A percentile compares a stretch with the other conserved stretches of the same genome.
phyloP scores from a whole-genome alignment of 2,329 filamentous ascomycete species.

The Pyrenochaeta sp. region DNA sequence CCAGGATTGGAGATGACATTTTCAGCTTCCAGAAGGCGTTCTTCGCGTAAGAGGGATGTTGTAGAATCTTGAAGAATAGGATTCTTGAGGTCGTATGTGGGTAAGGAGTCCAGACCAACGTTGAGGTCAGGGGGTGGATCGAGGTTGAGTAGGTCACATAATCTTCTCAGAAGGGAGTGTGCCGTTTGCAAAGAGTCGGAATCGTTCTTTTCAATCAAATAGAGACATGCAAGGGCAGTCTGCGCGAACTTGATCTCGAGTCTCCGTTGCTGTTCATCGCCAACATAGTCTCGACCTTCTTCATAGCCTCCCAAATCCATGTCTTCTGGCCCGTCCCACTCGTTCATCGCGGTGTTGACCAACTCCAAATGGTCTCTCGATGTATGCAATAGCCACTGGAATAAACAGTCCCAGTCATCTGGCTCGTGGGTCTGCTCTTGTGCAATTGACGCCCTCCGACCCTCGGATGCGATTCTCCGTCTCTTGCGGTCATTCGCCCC shows the following conservation, averaged over 20 bases:
- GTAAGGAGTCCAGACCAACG: conserved; percentile 51
- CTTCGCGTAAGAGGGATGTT: conserved; percentile 48
- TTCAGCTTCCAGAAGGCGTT: conserved; percentile 61
- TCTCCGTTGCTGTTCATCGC: conserved; percentile 66
- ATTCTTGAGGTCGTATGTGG: conserved; percentile 49
- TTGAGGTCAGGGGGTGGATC: conserved; percentile 61
- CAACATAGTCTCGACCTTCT: conserved; percentile 61
- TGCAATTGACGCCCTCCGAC: conserved; percentile 39
- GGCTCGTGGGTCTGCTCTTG: conserved; percentile 40
- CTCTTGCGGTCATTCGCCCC: conserved; percentile 67
- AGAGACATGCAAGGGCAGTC: conserved; percentile 71
- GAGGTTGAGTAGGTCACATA: conserved; percentile 67
- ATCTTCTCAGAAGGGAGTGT: conserved; percentile 66
- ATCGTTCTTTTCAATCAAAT: conserved; percentile 68
- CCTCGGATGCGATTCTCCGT: conserved; percentile 50
- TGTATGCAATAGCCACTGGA: conserved; percentile 70
- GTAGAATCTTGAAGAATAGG: conserved; percentile 41
- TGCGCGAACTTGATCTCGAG: conserved; percentile 72
- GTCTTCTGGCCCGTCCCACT: conserved; percentile 78
- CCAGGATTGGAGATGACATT: conserved; percentile 72
- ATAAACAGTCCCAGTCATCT: conserved; percentile 72
- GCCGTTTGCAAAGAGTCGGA: conserved; percentile 66
- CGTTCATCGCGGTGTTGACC: conserved; percentile 69
- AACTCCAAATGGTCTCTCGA: conserved; percentile 67
- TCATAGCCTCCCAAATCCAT: conserved; percentile 70